Percentiles rank a stretch among this genome's conserved stretches.
Conservation (phyloP, 768 basidiomycete species). For the Lentinula detonsa region DNA sequence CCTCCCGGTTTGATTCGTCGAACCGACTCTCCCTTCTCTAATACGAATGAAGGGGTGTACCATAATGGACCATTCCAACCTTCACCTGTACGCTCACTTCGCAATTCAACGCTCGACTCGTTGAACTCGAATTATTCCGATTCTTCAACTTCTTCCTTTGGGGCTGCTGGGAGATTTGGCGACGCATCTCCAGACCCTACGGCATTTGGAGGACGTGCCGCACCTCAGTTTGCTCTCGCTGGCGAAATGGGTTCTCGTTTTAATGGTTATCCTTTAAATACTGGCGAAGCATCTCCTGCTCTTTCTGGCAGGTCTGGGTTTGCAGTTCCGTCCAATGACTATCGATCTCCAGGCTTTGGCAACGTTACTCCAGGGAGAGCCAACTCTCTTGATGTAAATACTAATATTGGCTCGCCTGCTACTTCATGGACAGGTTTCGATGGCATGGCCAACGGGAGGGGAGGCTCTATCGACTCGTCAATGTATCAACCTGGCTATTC, state of each 20-base stretch:
- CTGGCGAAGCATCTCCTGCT: conserved; percentile 23
- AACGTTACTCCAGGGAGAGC: conserved; percentile 24
- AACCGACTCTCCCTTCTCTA: conserved; percentile 40
- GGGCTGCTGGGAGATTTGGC: conserved; percentile 49
- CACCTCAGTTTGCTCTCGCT: conserved; percentile 25
- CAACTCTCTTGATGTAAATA: conserved; percentile 25
- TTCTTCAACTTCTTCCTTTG: conserved; percentile 70
- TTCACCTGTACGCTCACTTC: conserved; percentile 53
- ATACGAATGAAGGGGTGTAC: conserved; percentile 27
- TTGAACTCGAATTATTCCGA: conserved; percentile 58
- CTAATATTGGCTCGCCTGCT: conserved; percentile 23
- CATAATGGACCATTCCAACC: conserved; percentile 62
- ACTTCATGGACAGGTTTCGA: conserved; percentile 23
- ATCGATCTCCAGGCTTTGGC: conserved; percentile 23
- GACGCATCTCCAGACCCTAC: conserved; percentile 67
- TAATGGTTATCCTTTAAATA: conserved; percentile 15
- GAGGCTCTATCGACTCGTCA: conserved; percentile 5
- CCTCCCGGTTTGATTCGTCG: conserved; percentile 53
- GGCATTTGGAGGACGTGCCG: conserved; percentile 42
- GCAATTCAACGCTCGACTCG: conserved; percentile 60
- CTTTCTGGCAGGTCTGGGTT: conserved; percentile 26
- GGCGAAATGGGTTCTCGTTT: conserved; percentile 22
- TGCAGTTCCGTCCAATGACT: conserved; percentile 28
- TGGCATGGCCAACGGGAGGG: conserved; percentile 10
- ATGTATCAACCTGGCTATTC: conserved; percentile 2